Conservation (phyloP, 345 rosid genomes). For the Corchorus capsularis region DNA sequence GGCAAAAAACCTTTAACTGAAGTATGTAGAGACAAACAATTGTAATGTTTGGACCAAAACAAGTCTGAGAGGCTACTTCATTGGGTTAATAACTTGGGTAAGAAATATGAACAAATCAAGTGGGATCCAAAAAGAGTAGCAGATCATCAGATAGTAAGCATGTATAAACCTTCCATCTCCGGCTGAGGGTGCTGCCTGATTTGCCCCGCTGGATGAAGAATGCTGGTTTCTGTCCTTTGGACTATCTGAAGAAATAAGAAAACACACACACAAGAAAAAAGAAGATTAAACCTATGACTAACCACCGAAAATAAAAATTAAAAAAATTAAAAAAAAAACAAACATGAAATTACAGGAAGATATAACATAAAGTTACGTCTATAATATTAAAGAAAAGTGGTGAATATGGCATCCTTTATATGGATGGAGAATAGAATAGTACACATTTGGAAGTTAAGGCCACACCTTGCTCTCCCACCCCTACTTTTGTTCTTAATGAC, state of each 20-base stretch:
- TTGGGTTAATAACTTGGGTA: neutral
- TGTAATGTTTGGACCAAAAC: neutral
- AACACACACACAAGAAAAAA: conserved; percentile 19
- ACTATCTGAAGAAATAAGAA: conserved; percentile 44
- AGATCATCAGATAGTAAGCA: conserved; percentile 12
- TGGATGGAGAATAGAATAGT: conserved; percentile 1
- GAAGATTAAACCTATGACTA: neutral
- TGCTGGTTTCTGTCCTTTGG: conserved; percentile 53
- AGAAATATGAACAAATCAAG: neutral
- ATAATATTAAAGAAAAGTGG: neutral
- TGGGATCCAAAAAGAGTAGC: neutral
- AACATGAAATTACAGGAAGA: conserved; percentile 6
- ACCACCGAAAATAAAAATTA: neutral
- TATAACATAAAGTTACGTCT: neutral
- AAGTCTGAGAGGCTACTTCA: neutral
- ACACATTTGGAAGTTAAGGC: neutral
- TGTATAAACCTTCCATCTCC: conserved; percentile 65
- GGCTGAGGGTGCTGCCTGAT: conserved; percentile 43
- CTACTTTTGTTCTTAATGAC: neutral
- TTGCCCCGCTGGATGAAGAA: conserved; percentile 31
- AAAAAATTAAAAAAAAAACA: neutral
- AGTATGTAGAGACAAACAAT: neutral
- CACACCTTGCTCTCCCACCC: neutral
- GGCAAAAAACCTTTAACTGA: neutral
- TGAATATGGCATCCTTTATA: neutral